These are phyloP conservation scores for Sugiyamaella grinbergsii DNA, from an alignment of 1,139 yeast genomes.

Conservation along the genomic window DNA sequence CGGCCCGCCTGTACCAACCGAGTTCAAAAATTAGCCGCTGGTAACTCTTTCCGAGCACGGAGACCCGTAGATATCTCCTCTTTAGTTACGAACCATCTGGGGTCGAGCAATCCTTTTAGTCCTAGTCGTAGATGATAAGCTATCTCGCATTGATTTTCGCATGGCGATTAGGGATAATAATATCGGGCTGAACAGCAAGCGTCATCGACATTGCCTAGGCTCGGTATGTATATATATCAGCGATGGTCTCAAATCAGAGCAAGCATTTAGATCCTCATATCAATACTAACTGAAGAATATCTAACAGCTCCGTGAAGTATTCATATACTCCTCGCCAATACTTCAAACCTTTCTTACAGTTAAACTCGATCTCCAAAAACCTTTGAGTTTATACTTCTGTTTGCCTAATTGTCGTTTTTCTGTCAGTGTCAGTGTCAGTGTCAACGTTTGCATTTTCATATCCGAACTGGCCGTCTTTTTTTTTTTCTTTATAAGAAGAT, in stretches of 20 bases:
- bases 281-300: too few species aligned
- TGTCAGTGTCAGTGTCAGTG: too few species aligned
- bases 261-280: too few species aligned
- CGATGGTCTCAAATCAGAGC: background rate
- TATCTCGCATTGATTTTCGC: constrained; percentile 10
- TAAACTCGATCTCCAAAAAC: too few species aligned
- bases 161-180: too few species aligned
- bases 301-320: too few species aligned
- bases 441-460: too few species aligned
- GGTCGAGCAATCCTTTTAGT: background rate
- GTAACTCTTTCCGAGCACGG: background rate
- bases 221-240: constrained; percentile 5
- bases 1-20: too few species aligned
- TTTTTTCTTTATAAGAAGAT: constrained; percentile 7
- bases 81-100: background rate
- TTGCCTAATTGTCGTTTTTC: too few species aligned
- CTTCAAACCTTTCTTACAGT: background rate
- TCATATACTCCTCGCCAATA: too few species aligned
- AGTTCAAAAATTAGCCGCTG: background rate
- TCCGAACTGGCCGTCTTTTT: background rate
- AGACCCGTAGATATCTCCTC: constrained; percentile 6
- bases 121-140: constrained; percentile 10
- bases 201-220: background rate
- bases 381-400: background rate
- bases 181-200: too few species aligned